A percentile compares a stretch with the other conserved stretches of the same genome.
Evolutionary conservation across 2,329 filamentous ascomycete genomes (phyloP).

Genomic region (Sporothrix globosa): DNA sequence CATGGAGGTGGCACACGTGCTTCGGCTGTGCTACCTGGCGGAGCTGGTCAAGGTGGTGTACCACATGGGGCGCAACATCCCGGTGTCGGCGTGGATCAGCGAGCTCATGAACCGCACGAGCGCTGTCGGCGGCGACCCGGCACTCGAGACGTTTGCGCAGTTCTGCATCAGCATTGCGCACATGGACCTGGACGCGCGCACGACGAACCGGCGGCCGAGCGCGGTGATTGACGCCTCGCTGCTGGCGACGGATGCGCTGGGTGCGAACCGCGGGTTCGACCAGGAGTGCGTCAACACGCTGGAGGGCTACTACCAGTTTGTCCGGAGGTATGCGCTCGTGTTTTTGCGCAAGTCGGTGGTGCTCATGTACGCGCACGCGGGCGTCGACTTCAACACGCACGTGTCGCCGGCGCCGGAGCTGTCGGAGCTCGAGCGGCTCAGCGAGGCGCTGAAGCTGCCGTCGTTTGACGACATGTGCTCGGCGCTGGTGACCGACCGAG

Average conservation of each 20-base stretch:
- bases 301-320: constrained; percentile 60
- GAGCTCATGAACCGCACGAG: constrained; percentile 48
- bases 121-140: constrained; percentile 43
- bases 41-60: constrained; percentile 84
- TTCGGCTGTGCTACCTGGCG: constrained; percentile 85
- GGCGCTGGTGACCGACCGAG: constrained; percentile 50
- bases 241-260: constrained; percentile 41
- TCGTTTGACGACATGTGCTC: constrained; percentile 77
- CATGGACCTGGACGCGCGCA: constrained; percentile 48
- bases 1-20: constrained; percentile 75
- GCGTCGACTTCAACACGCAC: constrained; percentile 80
- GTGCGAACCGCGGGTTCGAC: constrained; percentile 55
- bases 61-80: constrained; percentile 60
- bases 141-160: constrained; percentile 58
- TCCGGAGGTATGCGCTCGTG: constrained; percentile 81
- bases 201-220: constrained; percentile 22
- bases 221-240: constrained; percentile 40
- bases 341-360: constrained; percentile 87
- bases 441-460: constrained; percentile 73
- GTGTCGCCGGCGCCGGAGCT: constrained; percentile 65
- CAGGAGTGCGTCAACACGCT: constrained; percentile 59
- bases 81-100: constrained; percentile 54
- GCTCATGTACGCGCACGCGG: constrained; percentile 83
- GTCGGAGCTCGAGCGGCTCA: constrained; percentile 81
- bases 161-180: constrained; percentile 57